These are phyloP conservation scores for Sporothrix variecibatus DNA, from an alignment of 2,329 filamentous ascomycete genomes.

Conservation along the genomic window DNA sequence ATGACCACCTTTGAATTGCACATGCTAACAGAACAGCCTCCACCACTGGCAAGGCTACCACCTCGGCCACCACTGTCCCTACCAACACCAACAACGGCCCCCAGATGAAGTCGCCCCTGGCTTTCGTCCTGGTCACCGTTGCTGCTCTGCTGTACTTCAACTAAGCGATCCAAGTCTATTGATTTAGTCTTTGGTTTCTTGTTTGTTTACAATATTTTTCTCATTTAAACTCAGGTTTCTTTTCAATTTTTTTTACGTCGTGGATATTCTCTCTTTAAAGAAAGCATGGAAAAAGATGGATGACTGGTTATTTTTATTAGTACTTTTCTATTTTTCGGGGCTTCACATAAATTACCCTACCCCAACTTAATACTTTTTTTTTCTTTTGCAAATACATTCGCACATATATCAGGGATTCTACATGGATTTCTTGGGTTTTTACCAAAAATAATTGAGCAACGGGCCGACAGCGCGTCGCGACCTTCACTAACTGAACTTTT, in stretches of 20 bases:
- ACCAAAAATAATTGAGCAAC: neutral
- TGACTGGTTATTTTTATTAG: neutral
- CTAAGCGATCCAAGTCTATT: conserved; percentile 34
- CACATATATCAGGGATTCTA: neutral
- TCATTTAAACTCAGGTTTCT: neutral
- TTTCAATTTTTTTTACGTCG: conserved; percentile 8
- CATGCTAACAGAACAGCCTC: conserved; percentile 28
- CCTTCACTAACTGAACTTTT: neutral
- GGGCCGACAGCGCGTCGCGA: neutral
- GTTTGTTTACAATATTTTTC: neutral
- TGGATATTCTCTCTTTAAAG: conserved; percentile 7
- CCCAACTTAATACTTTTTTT: neutral
- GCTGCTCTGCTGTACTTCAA: conserved; percentile 47
- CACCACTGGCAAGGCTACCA: conserved; percentile 29
- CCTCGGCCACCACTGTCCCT: conserved; percentile 34
- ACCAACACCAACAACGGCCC: conserved; percentile 42
- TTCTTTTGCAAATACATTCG: neutral
- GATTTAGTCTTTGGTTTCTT: neutral
- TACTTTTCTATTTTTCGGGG: neutral
- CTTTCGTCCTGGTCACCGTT: conserved; percentile 43
- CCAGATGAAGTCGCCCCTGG: conserved; percentile 44
- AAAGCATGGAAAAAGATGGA: neutral
- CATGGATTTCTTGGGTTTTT: neutral
- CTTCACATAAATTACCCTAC: neutral
- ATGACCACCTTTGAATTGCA: neutral